Evolutionary conservation across 2,329 filamentous ascomycete species (phyloP), one percentile per base, ranked within the genome.

Genomic region (Calonectria honghensis): DNA sequence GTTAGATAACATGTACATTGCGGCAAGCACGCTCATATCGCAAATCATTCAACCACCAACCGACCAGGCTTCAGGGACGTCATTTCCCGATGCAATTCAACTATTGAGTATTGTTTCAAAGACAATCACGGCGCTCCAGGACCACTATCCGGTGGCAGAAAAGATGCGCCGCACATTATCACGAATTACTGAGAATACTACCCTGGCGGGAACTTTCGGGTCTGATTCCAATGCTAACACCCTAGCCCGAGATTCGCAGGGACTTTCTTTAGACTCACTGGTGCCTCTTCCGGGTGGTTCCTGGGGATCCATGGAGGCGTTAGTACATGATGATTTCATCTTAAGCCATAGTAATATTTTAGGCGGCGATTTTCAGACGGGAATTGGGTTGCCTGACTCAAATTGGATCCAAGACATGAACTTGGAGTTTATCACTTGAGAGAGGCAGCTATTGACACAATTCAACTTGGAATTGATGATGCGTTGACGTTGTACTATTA

Each of bases 1-100:
- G 67, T 7, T 69, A 14, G 67, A 69, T 5, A 69, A 69, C 54
- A 69, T 69, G 67, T 69, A 69, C 39, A 61, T 69, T 29, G 52
- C 67, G 3, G 54, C 52, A 5, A 69, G 67, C 39, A 69, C 67
- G 3, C 51, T 69, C 2, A 63, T 69, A 14, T 48, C 67, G 1
- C 52, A 69, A 6, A 69, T 69, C 14, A 29, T 69, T 10, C 52
- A 69, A 18, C 67, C 67, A 2, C 37, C 67, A n/a, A 27, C 52
- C 2, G 24, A 20, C n/a, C n/a, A 35, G 6, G 20, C n/a, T 7
- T 9, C 31, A 2, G 37, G 13, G 39, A 39, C 9, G 5, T 50
- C 27, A n/a, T 57, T 68, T 11, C 45, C 67, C 0, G 52, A 69
- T 16, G 39, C 37, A 18, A 24, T 24, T 18, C 67, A 57, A 16